These are phyloP conservation scores for Nepenthes gracilis DNA, from an alignment of 148 eudicot genomes.

Conservation along the genomic window DNA sequence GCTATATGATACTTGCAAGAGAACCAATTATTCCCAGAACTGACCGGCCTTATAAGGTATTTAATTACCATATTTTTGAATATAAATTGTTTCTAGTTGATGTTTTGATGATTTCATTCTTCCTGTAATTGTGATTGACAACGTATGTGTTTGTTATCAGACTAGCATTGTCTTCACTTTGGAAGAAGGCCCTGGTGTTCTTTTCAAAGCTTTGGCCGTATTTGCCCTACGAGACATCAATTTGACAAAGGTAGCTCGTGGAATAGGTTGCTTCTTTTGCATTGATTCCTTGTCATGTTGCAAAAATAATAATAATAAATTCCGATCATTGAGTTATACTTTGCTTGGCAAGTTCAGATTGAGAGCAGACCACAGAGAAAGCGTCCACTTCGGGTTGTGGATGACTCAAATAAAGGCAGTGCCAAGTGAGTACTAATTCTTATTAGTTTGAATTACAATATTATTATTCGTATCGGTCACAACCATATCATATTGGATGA, in stretches of 20 bases:
- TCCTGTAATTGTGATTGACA: not conserved
- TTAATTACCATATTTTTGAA: too few relatives aligned
- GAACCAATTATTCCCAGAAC: constrained; percentile 80
- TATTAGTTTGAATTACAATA: not conserved
- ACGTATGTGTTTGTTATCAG: constrained; percentile 18
- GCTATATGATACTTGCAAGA: constrained; percentile 84
- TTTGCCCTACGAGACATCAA: constrained; percentile 77
- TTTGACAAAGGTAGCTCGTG: constrained; percentile 57
- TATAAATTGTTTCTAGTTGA: too few relatives aligned
- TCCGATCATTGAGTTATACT: constrained; percentile 2
- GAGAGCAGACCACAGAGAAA: constrained; percentile 92
- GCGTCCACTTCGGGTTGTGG: constrained; percentile 76
- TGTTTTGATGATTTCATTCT: too few relatives aligned
- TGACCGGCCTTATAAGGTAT: constrained; percentile 63
- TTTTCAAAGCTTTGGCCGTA: constrained; percentile 87
- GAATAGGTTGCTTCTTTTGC: not conserved
- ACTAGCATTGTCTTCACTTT: constrained; percentile 88
- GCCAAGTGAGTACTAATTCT: constrained; percentile 50
- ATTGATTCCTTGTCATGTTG: not conserved
- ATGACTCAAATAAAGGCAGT: constrained; percentile 75
- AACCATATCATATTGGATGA: too few relatives aligned
- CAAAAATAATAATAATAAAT: not conserved
- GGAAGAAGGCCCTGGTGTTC: constrained; percentile 85
- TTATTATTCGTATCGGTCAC: not conserved
- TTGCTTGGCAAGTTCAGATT: constrained; percentile 34